Percentiles rank a stretch among this genome's conserved stretches.
Conservation (phyloP, 2,329 filamentous ascomycete species). For the Tolypocladium inflatum region DNA sequence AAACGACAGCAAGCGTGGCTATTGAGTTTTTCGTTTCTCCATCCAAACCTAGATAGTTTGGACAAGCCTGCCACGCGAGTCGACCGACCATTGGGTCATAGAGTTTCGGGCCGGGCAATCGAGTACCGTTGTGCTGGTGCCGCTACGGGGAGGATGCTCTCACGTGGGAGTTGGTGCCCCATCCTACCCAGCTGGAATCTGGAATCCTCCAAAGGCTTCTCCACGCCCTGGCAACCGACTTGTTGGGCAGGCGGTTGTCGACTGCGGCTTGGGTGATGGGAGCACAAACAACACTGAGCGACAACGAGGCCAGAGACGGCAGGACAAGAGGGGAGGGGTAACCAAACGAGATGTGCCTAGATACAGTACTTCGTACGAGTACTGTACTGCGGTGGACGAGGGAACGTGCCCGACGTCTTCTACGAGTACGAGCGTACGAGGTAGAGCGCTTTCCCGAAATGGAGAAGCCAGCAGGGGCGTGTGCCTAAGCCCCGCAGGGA, state of each 20-base stretch:
- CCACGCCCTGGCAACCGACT: background rate
- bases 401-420: background rate
- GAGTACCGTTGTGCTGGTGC: background rate
- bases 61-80: background rate
- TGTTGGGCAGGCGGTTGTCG: no score
- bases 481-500: background rate
- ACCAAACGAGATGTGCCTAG: background rate
- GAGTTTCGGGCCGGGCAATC: background rate
- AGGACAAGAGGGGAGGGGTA: background rate
- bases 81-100: no score
- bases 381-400: background rate
- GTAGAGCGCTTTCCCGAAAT: background rate
- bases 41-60: background rate
- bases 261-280: background rate
- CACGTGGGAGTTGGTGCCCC: background rate
- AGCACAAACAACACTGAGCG: no score
- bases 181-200: background rate
- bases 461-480: background rate
- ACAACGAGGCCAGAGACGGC: background rate
- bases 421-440: no score
- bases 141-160: background rate
- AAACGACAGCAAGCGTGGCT: background rate
- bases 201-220: background rate
- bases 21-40: background rate
- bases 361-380: no score